Base-by-base conservation (phyloP, 306 rosid species). In the Inga laurina region DNA sequence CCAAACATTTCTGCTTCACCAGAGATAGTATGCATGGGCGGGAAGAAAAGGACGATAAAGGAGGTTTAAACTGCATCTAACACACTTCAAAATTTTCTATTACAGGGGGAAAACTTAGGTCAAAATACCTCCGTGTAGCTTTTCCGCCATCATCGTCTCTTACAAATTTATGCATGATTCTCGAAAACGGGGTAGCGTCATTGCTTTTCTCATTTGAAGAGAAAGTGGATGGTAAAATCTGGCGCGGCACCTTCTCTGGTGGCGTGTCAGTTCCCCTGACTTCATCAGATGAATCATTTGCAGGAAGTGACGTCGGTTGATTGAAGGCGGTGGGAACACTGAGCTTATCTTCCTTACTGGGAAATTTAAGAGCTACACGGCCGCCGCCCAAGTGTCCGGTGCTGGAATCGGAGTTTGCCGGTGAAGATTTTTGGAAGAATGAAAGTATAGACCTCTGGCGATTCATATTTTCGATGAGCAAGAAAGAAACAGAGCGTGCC, bases 161-260 rank as follows among this genome's bases (percentile, higher is more conserved):
- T 59, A 88, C 88, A 75, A 95, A 95, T 84, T 93, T 95, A 67
- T 91, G 91, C 98, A 91, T 93, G 59, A 95, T 93, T 45, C 96
- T 92, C n/a, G 94, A 88, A 80, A 92, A 93, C 69, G 91, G 54
- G 8, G 88, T 89, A 44, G 93, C 72, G 48, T 85, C 95, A 18
- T 46, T 78, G 66, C 44, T 84, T 61, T 76, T 81, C 64, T 82
- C 88, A 15, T 69, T 78, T 8, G 79, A 77, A 12, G 77, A 24
- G 64, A 82, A 85, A 13, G 51, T 85, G 35, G 82, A 87, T 59
- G 89, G 91, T 1, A 89, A 80, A 84, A 95, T 51, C 86, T 84
- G 93, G 72, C 96, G 94, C 0, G 99, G 96, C 78, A 79, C 92
- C 88, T 95, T 95, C 91, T 95, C 98, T 81, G 98, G 99, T 83